Conservation (phyloP, 1,284 basidiomycete genomes). For the Lignosus rhinocerotis region DNA sequence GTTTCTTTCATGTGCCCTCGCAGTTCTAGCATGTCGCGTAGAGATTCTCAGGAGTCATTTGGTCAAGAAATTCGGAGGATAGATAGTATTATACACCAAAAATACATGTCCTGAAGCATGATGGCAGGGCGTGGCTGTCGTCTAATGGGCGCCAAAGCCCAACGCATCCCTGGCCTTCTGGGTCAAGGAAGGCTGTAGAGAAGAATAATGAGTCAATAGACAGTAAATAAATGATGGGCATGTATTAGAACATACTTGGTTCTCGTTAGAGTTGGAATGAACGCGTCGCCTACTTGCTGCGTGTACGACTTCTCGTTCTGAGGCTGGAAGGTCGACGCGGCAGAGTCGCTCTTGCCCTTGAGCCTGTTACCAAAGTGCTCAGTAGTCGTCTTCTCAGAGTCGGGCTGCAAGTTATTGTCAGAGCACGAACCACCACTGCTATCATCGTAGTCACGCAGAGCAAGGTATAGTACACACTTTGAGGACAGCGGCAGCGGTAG, state of each 20-base stretch:
- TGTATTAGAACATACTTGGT: slow-evolving; percentile 20
- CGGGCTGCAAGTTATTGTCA: slow-evolving; percentile 21
- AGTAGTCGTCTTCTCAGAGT: slow-evolving; percentile 39
- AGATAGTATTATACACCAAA: too few relatives aligned
- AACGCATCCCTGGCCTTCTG: slow-evolving; percentile 31
- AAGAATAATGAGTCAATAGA: not conserved
- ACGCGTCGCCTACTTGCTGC: slow-evolving; percentile 52
- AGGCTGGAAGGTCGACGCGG: slow-evolving; percentile 38
- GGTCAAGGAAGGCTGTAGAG: slow-evolving; percentile 25
- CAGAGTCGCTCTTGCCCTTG: slow-evolving; percentile 37
- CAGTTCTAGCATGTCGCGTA: too few relatives aligned
- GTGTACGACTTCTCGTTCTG: slow-evolving; percentile 47
- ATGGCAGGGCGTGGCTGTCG: not conserved
- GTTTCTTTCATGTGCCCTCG: too few relatives aligned
- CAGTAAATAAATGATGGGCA: not conserved
- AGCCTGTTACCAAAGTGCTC: slow-evolving; percentile 39
- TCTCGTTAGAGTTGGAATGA: slow-evolving; percentile 41
- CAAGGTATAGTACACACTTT: slow-evolving; percentile 31
- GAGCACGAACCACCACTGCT: too few relatives aligned
- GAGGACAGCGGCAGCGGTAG: slow-evolving; percentile 32
- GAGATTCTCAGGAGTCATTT: too few relatives aligned
- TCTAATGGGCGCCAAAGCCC: slow-evolving; percentile 24
- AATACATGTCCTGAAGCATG: too few relatives aligned
- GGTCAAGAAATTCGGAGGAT: too few relatives aligned
- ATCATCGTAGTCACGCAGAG: not conserved